Evolutionary conservation across 306 rosid genomes (phyloP), one percentile per base, ranked within the genome.

Genomic region (Glycine latifolia): DNA sequence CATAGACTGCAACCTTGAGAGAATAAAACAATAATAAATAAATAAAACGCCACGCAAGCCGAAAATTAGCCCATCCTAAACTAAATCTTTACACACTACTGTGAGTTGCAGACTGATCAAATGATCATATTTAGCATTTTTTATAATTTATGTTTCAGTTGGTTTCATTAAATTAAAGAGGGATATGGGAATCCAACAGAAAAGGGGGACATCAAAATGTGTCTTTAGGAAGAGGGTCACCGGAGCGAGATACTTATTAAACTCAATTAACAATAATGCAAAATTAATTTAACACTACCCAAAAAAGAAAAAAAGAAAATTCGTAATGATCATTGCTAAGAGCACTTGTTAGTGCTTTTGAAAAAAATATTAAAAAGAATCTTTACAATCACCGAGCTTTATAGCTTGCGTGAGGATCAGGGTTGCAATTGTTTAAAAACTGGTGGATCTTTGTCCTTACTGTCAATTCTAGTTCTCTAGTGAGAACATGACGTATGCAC

Each of bases 401-500:
- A 8, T 67, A 15, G 14, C 14, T 67, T 9, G 49, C 33, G 37
- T 9, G 12, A 17, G 55, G 56, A 69, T 69, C 5, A 10, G 39
- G 73, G 33, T 10, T 68, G 15, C 55, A 46, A 68, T 10, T 68
- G 15, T 67, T 67, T 4, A 15, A 67, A 17, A 67, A 67, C 9
- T 44, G 35, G 31, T 16, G 74, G 56, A 16, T 69, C 56, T 46
- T 69, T 17, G 41, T 69, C 56, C 56, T 11, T 10, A 10, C 8
- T 47, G n/a, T 47, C 5, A 69, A 69, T 67, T 43, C 7, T 8
- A 67, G 31, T n/a, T 41, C 3, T n/a, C 9, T 10, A 67, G 15
- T 16, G 56, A 46, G 41, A 69, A 46, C 74, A 68, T 46, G 39
- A 67, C 37, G 73, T 46, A 44, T 67, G 33, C 54, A 44, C 37